Evolutionary conservation across 139 green algal genomes (phyloP).

Genomic region (Volvox reticuliferus): DNA sequence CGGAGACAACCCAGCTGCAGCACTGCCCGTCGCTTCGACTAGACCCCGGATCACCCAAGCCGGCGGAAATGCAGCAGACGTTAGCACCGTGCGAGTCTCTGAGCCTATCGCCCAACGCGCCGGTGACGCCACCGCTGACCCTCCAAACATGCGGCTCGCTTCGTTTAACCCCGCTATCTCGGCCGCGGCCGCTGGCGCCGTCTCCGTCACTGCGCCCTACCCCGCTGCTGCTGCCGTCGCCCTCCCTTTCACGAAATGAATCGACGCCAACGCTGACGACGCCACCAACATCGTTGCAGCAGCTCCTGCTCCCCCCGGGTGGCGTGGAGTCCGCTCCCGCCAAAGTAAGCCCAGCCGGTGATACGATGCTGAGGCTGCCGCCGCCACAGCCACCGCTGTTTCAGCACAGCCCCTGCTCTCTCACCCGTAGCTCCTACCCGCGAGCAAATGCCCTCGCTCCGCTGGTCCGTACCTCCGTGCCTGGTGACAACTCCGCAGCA

Average conservation of each 20-base stretch:
- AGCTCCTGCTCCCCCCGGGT: background rate
- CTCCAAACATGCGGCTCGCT: conserved; percentile 8
- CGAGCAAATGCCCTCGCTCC: background rate
- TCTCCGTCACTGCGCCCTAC: background rate
- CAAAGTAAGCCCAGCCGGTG: background rate
- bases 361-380: background rate
- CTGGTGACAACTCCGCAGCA: background rate
- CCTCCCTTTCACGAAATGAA: background rate
- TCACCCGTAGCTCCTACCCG: background rate
- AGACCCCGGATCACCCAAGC: background rate
- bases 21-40: background rate
- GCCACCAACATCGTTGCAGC: background rate
- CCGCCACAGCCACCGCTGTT: background rate
- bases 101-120: background rate
- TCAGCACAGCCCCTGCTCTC: background rate
- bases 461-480: background rate
- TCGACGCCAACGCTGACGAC: background rate
- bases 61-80: background rate
- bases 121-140: background rate
- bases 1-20: background rate
- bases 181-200: background rate
- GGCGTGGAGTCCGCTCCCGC: background rate
- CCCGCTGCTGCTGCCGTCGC: background rate
- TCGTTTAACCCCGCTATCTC: background rate
- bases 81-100: background rate